Conservation (phyloP, 1,139 yeast genomes). For the Geotrichum carabidarum region DNA sequence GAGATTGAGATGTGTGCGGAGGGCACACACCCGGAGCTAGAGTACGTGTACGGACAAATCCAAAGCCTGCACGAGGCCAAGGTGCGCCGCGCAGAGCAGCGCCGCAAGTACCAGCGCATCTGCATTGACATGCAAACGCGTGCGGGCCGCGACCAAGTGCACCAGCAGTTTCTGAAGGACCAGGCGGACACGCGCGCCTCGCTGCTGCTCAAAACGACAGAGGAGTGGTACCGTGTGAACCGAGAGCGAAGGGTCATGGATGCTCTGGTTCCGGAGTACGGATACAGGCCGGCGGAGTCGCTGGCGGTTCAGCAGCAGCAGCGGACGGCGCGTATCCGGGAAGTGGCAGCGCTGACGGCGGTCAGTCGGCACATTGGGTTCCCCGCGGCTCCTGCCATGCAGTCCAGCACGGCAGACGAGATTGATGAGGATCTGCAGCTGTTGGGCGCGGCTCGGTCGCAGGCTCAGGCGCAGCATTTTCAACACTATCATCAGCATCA, state of each 20-base stretch:
- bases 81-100: constrained; percentile 59
- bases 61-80: constrained; percentile 67
- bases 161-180: constrained; percentile 74
- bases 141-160: constrained; percentile 74
- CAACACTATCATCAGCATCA: background rate
- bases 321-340: constrained; percentile 50
- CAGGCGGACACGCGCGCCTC: constrained; percentile 62
- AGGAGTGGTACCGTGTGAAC: constrained; percentile 88
- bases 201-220: constrained; percentile 69
- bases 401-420: constrained; percentile 42
- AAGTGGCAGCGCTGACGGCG: constrained; percentile 55
- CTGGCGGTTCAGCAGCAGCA: constrained; percentile 47
- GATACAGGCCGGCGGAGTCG: constrained; percentile 35
- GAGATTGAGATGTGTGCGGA: constrained; percentile 82
- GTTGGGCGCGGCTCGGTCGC: constrained; percentile 5
- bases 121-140: constrained; percentile 77
- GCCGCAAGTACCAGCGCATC: constrained; percentile 64
- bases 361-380: constrained; percentile 56
- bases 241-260: constrained; percentile 85
- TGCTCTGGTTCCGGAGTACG: constrained; percentile 52
- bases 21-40: constrained; percentile 86
- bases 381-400: constrained; percentile 54
- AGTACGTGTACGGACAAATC: constrained; percentile 60
- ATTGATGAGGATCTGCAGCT: constrained; percentile 29
- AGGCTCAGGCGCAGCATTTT: background rate